These are phyloP conservation scores for Cladosporium halotolerans DNA, from an alignment of 2,329 filamentous ascomycete genomes.

Conservation along the genomic window DNA sequence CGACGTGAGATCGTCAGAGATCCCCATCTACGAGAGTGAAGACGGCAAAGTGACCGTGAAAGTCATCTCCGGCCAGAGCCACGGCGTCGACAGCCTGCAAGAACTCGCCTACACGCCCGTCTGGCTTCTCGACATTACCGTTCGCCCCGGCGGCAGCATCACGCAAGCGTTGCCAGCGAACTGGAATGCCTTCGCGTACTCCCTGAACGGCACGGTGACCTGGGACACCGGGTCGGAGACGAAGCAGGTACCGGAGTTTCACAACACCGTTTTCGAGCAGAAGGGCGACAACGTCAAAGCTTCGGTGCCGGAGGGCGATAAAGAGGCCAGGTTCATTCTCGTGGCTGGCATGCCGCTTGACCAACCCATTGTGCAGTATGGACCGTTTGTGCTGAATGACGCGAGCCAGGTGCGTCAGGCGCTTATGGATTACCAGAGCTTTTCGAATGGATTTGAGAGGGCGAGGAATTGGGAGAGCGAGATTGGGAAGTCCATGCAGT, in stretches of 20 bases:
- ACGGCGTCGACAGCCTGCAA: constrained; percentile 78
- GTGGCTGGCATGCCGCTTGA: constrained; percentile 74
- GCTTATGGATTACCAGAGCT: constrained; percentile 66
- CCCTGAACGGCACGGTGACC: constrained; percentile 63
- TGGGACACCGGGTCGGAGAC: constrained; percentile 52
- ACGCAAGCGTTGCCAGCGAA: constrained; percentile 67
- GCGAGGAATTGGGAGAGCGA: constrained; percentile 75
- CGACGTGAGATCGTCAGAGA: constrained; percentile 71
- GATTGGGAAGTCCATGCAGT: constrained; percentile 71
- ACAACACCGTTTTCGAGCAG: constrained; percentile 84
- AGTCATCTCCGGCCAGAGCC: constrained; percentile 79
- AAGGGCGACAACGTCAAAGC: constrained; percentile 70
- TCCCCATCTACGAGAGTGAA: constrained; percentile 67
- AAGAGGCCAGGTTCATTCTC: constrained; percentile 57
- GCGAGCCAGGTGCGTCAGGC: constrained; percentile 70
- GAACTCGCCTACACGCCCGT: constrained; percentile 94
- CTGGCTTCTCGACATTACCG: constrained; percentile 83
- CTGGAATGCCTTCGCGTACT: constrained; percentile 90
- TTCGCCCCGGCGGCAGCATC: constrained; percentile 72
- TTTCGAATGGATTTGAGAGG: constrained; percentile 72
- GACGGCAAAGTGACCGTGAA: constrained; percentile 72
- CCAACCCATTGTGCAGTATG: constrained; percentile 76
- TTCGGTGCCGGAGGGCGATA: constrained; percentile 61
- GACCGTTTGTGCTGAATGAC: constrained; percentile 72
- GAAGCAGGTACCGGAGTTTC: constrained; percentile 58